Evolutionary conservation across 2,329 filamentous ascomycete genomes (phyloP).

Genomic region (Pseudonectria buxi): DNA sequence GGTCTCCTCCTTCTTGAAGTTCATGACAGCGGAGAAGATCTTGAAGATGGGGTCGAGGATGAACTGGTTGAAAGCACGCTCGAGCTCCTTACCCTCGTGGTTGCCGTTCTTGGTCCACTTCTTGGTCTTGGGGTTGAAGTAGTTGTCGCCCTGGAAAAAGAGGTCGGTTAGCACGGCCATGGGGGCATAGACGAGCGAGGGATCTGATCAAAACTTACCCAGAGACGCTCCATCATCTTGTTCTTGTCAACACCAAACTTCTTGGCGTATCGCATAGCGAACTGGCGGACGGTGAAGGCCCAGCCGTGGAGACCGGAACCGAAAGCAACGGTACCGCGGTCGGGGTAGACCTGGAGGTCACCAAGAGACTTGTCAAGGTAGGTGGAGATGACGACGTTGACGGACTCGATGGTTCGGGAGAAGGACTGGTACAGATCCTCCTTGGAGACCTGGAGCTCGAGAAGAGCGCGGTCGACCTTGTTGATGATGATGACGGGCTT

Average conservation of each 20-base stretch:
- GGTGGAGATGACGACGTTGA: conserved; percentile 99
- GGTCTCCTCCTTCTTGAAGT: conserved; percentile 96
- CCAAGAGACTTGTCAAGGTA: conserved; percentile 96
- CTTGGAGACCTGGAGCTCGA: conserved; percentile 97
- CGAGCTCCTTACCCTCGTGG: conserved; percentile 79
- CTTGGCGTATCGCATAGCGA: conserved; percentile 94
- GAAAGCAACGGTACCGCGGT: conserved; percentile 97
- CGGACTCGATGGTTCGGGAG: conserved; percentile 98
- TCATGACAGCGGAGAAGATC: conserved; percentile 94
- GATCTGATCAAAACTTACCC: conserved; percentile 54
- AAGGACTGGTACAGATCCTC: conserved; percentile 99
- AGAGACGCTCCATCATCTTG: conserved; percentile 99
- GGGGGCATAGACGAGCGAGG: not conserved
- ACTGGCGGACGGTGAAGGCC: conserved; percentile 99
- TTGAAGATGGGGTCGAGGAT: conserved; percentile 99
- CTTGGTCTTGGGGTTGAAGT: conserved; percentile 99
- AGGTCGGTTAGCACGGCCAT: not conserved
- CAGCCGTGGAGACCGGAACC: conserved; percentile 99
- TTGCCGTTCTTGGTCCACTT: conserved; percentile 93
- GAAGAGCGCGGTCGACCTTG: conserved; percentile 99
- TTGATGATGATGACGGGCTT: conserved; percentile 99
- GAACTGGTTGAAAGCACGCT: conserved; percentile 99
- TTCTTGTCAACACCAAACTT: conserved; percentile 99
- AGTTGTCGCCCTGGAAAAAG: conserved; percentile 71
- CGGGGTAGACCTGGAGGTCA: conserved; percentile 97